A percentile compares a stretch with the other conserved stretches of the same genome.
Evolutionary conservation across 108 stramenopile species (phyloP).

Genomic region (Pseudonitzschia multistriata): DNA sequence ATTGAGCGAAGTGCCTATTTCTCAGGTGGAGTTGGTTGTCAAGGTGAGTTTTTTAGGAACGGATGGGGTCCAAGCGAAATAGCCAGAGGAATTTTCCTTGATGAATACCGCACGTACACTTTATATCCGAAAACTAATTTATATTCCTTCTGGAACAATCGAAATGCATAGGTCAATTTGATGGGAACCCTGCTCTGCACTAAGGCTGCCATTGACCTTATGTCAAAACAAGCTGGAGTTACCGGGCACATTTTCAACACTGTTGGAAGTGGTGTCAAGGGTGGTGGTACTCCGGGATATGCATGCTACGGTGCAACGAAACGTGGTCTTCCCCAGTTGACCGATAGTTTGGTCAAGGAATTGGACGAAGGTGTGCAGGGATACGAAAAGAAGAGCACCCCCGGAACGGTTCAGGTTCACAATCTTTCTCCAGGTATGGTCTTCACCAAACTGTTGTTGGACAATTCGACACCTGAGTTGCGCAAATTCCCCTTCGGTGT

Average conservation of each 20-base stretch:
- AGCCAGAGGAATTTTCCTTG: no score
- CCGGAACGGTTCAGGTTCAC: constrained; percentile 84
- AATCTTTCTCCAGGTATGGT: constrained; percentile 90
- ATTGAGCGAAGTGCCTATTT: constrained; percentile 69
- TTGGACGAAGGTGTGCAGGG: constrained; percentile 89
- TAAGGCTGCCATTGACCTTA: constrained; percentile 87
- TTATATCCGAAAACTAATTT: no score
- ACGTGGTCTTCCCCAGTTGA: constrained; percentile 88
- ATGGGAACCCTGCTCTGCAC: constrained; percentile 82
- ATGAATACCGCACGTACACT: no score
- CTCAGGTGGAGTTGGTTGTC: constrained; percentile 81
- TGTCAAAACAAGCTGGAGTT: constrained; percentile 77
- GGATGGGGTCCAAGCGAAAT: no score
- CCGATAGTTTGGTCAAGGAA: constrained; percentile 81
- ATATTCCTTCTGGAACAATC: not conserved
- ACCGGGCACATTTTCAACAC: constrained; percentile 91
- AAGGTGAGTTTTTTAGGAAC: constrained; percentile 42
- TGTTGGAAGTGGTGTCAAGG: constrained; percentile 88
- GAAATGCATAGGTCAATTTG: constrained; percentile 52
- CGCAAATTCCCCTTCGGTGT: constrained; percentile 92
- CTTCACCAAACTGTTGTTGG: constrained; percentile 85
- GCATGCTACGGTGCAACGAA: constrained; percentile 91
- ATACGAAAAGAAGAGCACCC: constrained; percentile 68
- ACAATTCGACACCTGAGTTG: constrained; percentile 89
- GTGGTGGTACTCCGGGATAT: constrained; percentile 92